A percentile compares a stretch with the other conserved stretches of the same genome.
These are phyloP conservation scores for Acacia pycnantha DNA, from an alignment of 331 rosid genomes.

Conservation along the genomic window DNA sequence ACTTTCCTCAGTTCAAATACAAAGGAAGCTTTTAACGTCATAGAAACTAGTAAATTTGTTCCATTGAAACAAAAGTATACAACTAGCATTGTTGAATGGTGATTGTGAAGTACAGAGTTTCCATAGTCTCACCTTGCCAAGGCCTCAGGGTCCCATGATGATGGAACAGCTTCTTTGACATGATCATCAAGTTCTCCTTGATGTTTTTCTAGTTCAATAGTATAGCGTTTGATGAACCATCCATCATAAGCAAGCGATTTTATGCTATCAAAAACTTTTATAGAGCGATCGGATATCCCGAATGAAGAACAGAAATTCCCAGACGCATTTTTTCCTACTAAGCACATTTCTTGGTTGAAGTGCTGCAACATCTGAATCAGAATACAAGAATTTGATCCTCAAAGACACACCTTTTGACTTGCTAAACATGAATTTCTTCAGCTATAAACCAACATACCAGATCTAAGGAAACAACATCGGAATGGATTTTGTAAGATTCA, in stretches of 20 bases:
- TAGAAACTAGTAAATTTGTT: not conserved
- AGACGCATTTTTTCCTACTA: slow-evolving; percentile 46
- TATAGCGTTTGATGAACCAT: slow-evolving; percentile 72
- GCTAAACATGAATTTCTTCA: not conserved
- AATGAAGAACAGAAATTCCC: slow-evolving; percentile 67
- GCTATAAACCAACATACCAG: slow-evolving; percentile 45
- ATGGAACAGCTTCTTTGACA: slow-evolving; percentile 82
- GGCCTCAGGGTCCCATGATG: slow-evolving; percentile 84
- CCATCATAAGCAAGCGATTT: slow-evolving; percentile 80
- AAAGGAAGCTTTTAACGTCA: not conserved
- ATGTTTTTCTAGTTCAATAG: slow-evolving; percentile 67
- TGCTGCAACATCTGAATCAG: slow-evolving; percentile 62
- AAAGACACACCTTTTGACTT: not conserved
- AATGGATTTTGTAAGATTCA: slow-evolving; percentile 67
- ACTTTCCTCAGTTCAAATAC: not conserved
- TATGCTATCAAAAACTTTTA: slow-evolving; percentile 49
- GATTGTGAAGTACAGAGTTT: not conserved
- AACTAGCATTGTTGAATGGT: not conserved
- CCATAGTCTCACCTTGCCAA: slow-evolving; percentile 60
- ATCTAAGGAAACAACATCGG: slow-evolving; percentile 64
- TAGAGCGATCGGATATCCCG: slow-evolving; percentile 50
- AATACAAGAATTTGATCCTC: not conserved
- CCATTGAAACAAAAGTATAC: not conserved
- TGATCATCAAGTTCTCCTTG: slow-evolving; percentile 56
- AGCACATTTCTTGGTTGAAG: slow-evolving; percentile 54